These are phyloP conservation scores for Saccharomycopsis selenospora DNA, from an alignment of 805 yeast genomes.

Conservation along the genomic window DNA sequence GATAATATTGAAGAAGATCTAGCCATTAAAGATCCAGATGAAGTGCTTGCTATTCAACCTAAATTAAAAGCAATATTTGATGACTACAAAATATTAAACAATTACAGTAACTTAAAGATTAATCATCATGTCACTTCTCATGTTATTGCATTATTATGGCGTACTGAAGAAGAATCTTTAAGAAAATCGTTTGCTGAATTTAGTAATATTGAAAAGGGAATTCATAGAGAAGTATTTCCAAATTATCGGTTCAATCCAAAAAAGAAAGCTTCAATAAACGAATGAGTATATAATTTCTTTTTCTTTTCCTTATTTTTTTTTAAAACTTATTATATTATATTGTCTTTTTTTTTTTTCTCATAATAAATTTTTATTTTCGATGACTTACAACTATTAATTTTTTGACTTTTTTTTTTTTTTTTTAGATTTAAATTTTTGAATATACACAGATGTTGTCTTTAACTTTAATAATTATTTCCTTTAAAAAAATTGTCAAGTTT, in stretches of 20 bases:
- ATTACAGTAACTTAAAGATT: conserved; percentile 26
- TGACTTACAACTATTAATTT: too few relatives aligned
- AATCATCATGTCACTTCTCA: conserved; percentile 38
- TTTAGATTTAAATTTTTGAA: too few relatives aligned
- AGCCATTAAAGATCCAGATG: background rate
- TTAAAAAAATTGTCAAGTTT: too few relatives aligned
- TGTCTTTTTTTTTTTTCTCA: too few relatives aligned
- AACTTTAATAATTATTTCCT: too few relatives aligned
- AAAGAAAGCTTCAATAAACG: conserved; percentile 22
- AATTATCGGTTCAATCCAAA: conserved; percentile 38
- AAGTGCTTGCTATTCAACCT: background rate
- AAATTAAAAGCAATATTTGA: background rate
- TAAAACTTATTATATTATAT: too few relatives aligned
- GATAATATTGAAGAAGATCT: conserved; percentile 12
- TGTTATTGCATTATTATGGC: conserved; percentile 40
- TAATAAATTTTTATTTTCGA: too few relatives aligned
- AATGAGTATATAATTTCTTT: too few relatives aligned
- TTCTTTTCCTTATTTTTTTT: too few relatives aligned
- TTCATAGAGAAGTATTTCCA: conserved; percentile 29
- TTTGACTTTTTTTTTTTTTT: too few relatives aligned
- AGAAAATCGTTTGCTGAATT: conserved; percentile 33
- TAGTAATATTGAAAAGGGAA: conserved; percentile 35
- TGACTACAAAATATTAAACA: background rate
- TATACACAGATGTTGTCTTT: too few relatives aligned
- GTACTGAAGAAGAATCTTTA: conserved; percentile 33